A percentile compares a stretch with the other conserved stretches of the same genome.
These are phyloP conservation scores for Solanum rostratum DNA, from an alignment of 257 asterid species.

Conservation along the genomic window DNA sequence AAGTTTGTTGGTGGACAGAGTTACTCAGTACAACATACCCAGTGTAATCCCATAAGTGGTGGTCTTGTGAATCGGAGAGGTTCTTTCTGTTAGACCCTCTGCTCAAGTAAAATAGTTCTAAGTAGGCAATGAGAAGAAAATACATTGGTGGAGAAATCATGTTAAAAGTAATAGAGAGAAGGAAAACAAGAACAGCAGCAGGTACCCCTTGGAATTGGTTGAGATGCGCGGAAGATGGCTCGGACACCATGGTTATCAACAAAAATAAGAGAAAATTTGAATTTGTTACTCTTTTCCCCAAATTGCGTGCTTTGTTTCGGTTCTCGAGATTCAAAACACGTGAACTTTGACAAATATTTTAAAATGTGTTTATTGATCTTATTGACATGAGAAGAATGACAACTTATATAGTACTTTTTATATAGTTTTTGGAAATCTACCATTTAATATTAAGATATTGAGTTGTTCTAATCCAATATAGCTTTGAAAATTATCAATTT, in stretches of 20 bases:
- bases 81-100: not conserved
- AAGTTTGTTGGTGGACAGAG: not conserved
- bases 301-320: not conserved
- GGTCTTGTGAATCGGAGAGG: not conserved
- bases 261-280: not conserved
- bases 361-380: not conserved
- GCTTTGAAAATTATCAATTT: not conserved
- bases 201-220: not conserved
- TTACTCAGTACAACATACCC: not conserved
- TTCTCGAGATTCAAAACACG: not conserved
- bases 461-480: not conserved
- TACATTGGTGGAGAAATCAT: not conserved
- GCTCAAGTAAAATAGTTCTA: not conserved
- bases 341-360: not conserved
- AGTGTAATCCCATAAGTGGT: not conserved
- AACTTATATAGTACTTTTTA: not conserved
- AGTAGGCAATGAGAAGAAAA: not conserved
- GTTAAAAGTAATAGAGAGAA: not conserved
- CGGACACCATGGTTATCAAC: not conserved
- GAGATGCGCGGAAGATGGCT: not conserved
- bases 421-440: not conserved
- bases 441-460: not conserved
- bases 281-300: not conserved
- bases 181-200: not conserved
- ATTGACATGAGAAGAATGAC: not conserved